Conservation (phyloP, 805 yeast species). For the Saturnispora serradocipensis region DNA sequence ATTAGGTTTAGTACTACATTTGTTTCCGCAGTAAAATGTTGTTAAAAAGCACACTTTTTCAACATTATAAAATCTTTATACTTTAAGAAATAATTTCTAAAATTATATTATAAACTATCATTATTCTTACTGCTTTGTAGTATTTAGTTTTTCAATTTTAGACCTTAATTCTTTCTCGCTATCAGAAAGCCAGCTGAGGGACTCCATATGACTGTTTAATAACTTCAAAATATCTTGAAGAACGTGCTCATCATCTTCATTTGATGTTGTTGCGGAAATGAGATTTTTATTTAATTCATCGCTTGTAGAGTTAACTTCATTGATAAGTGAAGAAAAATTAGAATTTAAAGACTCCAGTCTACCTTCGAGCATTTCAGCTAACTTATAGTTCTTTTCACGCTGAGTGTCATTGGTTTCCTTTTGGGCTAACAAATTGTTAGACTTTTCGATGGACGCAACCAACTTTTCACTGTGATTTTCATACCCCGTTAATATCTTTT, state of each 20-base stretch:
- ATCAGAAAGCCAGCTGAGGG: constrained; percentile 77
- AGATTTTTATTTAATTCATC: constrained; percentile 65
- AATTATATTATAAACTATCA: not conserved
- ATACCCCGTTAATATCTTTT: constrained; percentile 68
- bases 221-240: constrained; percentile 67
- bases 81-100: not conserved
- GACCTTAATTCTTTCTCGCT: constrained; percentile 60
- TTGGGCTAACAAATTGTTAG: constrained; percentile 10
- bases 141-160: constrained; percentile 41
- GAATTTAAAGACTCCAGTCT: constrained; percentile 70
- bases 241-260: constrained; percentile 27
- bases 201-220: constrained; percentile 81
- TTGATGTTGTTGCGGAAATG: constrained; percentile 21
- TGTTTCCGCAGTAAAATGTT: no score
- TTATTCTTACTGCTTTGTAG: constrained; percentile 3
- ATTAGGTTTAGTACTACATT: not conserved
- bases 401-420: constrained; percentile 60
- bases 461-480: constrained; percentile 61
- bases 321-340: constrained; percentile 64
- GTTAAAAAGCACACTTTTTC: not conserved
- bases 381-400: constrained; percentile 79
- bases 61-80: not conserved
- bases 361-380: constrained; percentile 79
- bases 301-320: constrained; percentile 76
- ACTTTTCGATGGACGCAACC: constrained; percentile 28